Evolutionary conservation across 106 monocot species (phyloP).

Genomic region (Phalaenopsis aphrodite): DNA sequence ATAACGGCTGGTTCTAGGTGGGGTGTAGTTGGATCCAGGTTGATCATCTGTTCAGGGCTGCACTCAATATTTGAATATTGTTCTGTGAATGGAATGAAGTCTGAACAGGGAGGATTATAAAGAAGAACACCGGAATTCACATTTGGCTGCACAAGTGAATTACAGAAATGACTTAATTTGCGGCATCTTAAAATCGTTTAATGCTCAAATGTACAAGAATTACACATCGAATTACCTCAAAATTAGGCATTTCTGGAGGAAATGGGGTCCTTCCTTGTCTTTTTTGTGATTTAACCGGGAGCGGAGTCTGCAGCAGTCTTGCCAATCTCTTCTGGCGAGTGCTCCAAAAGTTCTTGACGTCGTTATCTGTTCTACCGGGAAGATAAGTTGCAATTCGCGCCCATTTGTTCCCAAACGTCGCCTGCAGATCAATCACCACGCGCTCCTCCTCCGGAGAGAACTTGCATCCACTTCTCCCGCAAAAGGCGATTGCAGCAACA

Average conservation of each 20-base stretch:
- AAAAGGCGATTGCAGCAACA: background rate
- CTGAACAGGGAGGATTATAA: background rate
- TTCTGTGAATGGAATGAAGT: conserved; percentile 18
- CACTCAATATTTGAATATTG: conserved; percentile 8
- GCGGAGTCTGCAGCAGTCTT: conserved; percentile 27
- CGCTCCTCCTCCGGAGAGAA: conserved; percentile 67
- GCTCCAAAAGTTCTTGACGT: conserved; percentile 96
- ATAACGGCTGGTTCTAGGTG: no score
- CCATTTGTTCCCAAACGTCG: conserved; percentile 75
- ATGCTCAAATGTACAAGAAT: background rate
- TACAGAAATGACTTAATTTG: no score
- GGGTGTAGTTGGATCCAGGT: background rate
- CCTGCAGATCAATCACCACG: conserved; percentile 64
- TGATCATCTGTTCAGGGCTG: background rate
- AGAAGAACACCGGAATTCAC: background rate
- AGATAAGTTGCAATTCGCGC: conserved; percentile 43
- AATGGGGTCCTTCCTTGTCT: conserved; percentile 3
- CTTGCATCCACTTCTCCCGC: conserved; percentile 39
- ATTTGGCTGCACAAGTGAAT: background rate
- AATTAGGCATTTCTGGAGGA: background rate
- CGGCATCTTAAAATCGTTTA: background rate
- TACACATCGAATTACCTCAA: background rate
- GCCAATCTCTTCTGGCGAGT: conserved; percentile 78
- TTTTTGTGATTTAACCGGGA: conserved; percentile 20
- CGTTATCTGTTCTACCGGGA: conserved; percentile 80